Evolutionary conservation across 495 filamentous ascomycete genomes (phyloP).

Genomic region (Cudoniella acicularis): DNA sequence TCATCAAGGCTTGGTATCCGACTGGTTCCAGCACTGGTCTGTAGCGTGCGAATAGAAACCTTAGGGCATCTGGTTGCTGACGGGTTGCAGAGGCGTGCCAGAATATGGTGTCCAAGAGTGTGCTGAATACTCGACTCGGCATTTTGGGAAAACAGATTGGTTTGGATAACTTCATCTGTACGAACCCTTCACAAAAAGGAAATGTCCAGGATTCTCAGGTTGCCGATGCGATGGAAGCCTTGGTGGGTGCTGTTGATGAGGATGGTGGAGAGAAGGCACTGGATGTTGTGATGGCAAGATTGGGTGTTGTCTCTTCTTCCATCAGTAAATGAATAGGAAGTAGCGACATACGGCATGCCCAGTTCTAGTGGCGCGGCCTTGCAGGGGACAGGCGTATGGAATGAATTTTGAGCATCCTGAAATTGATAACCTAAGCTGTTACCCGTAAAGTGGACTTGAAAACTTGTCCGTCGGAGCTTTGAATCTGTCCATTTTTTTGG

Average conservation of each 20-base stretch:
- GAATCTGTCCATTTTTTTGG: too few species aligned
- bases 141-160: not conserved
- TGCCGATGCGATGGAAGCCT: not conserved
- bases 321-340: too few species aligned
- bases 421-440: too few species aligned
- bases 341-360: too few species aligned
- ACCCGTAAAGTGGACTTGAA: too few species aligned
- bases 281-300: not conserved
- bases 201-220: not conserved
- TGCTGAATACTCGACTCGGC: not conserved
- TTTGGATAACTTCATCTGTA: not conserved
- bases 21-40: not conserved
- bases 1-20: not conserved
- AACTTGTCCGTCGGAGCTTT: too few species aligned
- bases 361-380: too few species aligned
- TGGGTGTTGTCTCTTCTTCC: too few species aligned
- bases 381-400: too few species aligned
- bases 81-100: not conserved
- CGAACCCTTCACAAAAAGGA: not conserved
- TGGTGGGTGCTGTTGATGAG: not conserved
- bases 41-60: not conserved
- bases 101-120: not conserved
- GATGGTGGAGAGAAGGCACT: not conserved
- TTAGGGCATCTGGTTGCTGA: not conserved
- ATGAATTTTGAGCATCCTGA: too few species aligned